These are phyloP conservation scores for Penicillium angulare DNA, from an alignment of 495 filamentous ascomycete genomes.

Conservation along the genomic window DNA sequence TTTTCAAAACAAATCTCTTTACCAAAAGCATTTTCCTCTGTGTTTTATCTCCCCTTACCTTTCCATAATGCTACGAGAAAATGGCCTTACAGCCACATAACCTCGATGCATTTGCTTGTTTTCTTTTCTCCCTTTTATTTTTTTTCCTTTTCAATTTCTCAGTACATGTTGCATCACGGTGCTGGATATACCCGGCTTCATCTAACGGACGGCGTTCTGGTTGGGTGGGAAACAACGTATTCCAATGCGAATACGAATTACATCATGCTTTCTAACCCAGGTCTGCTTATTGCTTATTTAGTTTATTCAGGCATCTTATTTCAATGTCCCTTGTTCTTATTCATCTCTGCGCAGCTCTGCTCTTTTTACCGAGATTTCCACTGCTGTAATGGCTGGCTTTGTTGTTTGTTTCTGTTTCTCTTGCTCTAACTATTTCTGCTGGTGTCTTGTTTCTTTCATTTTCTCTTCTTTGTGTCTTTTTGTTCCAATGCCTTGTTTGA, in stretches of 20 bases:
- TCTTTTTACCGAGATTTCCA: constrained; percentile 20
- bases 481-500: background rate
- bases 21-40: constrained; percentile 20
- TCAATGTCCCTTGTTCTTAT: constrained; percentile 17
- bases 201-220: constrained; percentile 46
- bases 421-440: background rate
- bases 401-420: constrained; percentile 4
- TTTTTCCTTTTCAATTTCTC: constrained; percentile 30
- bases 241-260: constrained; percentile 28
- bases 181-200: constrained; percentile 56
- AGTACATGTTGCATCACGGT: constrained; percentile 54
- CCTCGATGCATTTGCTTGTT: constrained; percentile 12
- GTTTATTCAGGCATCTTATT: no score
- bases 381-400: constrained; percentile 30
- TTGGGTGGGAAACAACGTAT: constrained; percentile 28
- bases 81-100: constrained; percentile 1
- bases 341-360: constrained; percentile 7
- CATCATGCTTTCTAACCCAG: constrained; percentile 14
- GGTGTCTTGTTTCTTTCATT: background rate
- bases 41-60: constrained; percentile 10
- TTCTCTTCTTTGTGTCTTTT: background rate
- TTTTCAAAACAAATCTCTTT: constrained; percentile 10
- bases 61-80: constrained; percentile 17
- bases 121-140: no score
- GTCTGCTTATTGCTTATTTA: no score